Evolutionary conservation across 306 rosid species (phyloP), one percentile per base, ranked within the genome.

Genomic region (Acacia melanoxylon): DNA sequence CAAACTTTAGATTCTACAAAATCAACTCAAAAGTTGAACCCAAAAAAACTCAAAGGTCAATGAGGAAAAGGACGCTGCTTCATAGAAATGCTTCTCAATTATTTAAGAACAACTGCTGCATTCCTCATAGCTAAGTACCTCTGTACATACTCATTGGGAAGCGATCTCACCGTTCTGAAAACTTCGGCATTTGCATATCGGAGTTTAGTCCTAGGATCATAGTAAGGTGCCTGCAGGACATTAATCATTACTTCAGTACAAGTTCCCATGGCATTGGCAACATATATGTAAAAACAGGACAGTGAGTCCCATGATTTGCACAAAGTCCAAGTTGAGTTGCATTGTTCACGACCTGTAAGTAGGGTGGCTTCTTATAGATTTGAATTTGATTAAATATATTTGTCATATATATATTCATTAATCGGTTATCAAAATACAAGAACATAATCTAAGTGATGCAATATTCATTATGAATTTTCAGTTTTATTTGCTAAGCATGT

Each of bases 121-220:
- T 94, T 94, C 78, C 98, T 88, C 74, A 87, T 79, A 80, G 95
- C 89, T 76, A 94, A 84, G 78, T 94, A 94, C 78, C 91, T 88
- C 84, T 94, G 98, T 75, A 94, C 97, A 73, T 88, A 87, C 42
- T 94, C 97, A 79, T 88, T 94, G 45, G 98, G 95, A 82, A 94
- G 97, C 3, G 90, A 83, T 81, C 98, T 86, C 69, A 91, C 31
- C 29, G 56, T 86, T 91, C 89, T 95, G 90, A 94, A 94, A 79
- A 94, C 86, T 20, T 94, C 97, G 4, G 95, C 29, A 66, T 87
- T 93, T 61, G 97, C 95, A 54, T 93, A 94, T 6, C 97, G 97
- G 62, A 94, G 98, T 78, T 86, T 87, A 70, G 97, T 93, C 86
- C 93, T 88, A 3, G 98, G 98, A 83, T 94, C 98, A 73, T 83